These are phyloP conservation scores for Taphrina flavorubra DNA, from an alignment of 1,139 yeast species.

Conservation along the genomic window DNA sequence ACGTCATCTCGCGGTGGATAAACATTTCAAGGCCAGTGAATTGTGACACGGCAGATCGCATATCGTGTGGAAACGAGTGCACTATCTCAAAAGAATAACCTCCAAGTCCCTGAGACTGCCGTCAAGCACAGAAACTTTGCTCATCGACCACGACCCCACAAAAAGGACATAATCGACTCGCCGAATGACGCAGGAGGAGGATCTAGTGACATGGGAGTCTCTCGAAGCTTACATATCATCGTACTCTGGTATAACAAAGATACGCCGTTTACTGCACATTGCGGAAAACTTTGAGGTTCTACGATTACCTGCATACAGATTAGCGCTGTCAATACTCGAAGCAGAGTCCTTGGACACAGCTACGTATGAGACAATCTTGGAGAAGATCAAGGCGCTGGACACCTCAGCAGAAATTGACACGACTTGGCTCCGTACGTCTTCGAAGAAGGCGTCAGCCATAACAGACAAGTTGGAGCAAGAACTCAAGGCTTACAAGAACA, in stretches of 20 bases:
- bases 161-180: neutral
- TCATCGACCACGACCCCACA: slow-evolving; percentile 9
- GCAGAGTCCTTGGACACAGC: slow-evolving; percentile 43
- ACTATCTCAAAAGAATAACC: no score
- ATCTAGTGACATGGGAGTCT: slow-evolving; percentile 26
- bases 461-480: slow-evolving; percentile 45
- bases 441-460: slow-evolving; percentile 27
- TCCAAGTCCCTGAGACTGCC: no score
- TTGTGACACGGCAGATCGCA: no score
- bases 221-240: slow-evolving; percentile 33
- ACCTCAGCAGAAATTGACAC: slow-evolving; percentile 32
- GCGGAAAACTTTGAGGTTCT: slow-evolving; percentile 44
- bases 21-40: no score
- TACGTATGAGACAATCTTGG: slow-evolving; percentile 43
- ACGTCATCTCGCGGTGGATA: no score
- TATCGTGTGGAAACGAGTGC: no score
- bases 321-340: slow-evolving; percentile 43
- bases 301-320: slow-evolving; percentile 42
- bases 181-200: slow-evolving; percentile 9
- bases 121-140: neutral
- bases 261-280: slow-evolving; percentile 45
- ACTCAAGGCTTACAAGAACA: slow-evolving; percentile 46
- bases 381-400: slow-evolving; percentile 21
- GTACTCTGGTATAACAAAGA: slow-evolving; percentile 43
- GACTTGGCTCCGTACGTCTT: slow-evolving; percentile 42